Conservation (phyloP, 2,329 filamentous ascomycete species). For the Diaporthe amygdali region DNA sequence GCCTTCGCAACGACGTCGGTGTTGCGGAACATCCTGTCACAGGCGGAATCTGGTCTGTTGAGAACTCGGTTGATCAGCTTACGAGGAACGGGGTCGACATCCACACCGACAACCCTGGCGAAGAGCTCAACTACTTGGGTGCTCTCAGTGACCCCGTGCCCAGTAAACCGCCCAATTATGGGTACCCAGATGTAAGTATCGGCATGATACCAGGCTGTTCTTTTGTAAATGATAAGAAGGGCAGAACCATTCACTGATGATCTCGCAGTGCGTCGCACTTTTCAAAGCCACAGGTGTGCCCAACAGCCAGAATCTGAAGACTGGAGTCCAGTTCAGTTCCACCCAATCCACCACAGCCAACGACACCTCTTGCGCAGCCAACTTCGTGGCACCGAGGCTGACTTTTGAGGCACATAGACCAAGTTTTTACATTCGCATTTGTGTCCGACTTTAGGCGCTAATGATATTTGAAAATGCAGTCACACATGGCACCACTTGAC, state of each 20-base stretch:
- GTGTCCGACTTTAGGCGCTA: background rate
- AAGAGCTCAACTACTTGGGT: conserved; percentile 77
- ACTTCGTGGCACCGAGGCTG: conserved; percentile 57
- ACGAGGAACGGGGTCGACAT: conserved; percentile 63
- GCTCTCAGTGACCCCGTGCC: conserved; percentile 40
- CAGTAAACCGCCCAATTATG: conserved; percentile 47
- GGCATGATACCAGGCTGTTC: background rate
- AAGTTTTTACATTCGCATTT: rapidly evolving
- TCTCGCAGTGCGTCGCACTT: background rate
- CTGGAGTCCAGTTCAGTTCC: conserved; percentile 56
- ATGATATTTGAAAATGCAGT: conserved; percentile 26
- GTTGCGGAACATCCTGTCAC: conserved; percentile 65
- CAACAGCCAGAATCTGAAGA: conserved; percentile 51
- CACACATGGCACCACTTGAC: conserved; percentile 73
- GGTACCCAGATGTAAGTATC: conserved; percentile 15
- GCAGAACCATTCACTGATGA: background rate
- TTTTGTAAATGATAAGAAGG: background rate
- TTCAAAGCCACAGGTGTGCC: background rate
- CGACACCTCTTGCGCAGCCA: conserved; percentile 48
- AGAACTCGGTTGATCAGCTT: conserved; percentile 74
- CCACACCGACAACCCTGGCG: conserved; percentile 72
- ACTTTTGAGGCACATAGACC: conserved; percentile 41
- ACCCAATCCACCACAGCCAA: conserved; percentile 39
- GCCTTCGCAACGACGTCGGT: conserved; percentile 75
- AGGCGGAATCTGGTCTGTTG: conserved; percentile 64